Base-by-base conservation (phyloP, 2,329 filamentous ascomycete species). In the Fusarium verrucosum region DNA sequence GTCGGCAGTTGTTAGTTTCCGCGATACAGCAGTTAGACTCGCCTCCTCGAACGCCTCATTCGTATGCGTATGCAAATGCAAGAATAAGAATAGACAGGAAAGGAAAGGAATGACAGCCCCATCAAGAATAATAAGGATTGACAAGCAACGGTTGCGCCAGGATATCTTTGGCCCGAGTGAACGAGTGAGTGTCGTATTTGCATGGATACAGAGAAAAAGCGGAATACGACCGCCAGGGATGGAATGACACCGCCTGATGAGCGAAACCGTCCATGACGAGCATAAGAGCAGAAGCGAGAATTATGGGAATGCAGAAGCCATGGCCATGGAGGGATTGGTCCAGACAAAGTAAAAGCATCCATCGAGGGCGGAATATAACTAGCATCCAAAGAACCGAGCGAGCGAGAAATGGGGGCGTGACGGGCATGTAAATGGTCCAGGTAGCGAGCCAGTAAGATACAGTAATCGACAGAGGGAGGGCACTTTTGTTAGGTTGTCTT, bases 301-400 rank as follows among this genome's bases (percentile, higher is more conserved):
- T 47, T 51, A 66, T 66, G 62, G 59, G 49, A 53, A 61, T 60
- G 35, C 23, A 40, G 50, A 46, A 22, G 47, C 50, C 23, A 52
- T 19, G 33, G 16, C 42, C 30, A 56, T 26, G 17, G 33, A 26
- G 14, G 58, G 57, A 45, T 49, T 62, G 50, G 46, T 30, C 40
- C 40, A 43, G 23, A 14, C 49, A 41, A 20, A 23, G 53, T 38
- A 58, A 41, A 20, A 23, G 53, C 33, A 58, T 46, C 46, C 50
- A 62, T 50, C 35, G 43, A 66, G 63, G 58, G 63, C 63, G 63
- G 63, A 66, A 66, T 50, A 41, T n/a, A n/a, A n/a, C n/a, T n/a
- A n/a, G n/a, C n/a, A n/a, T n/a, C n/a, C n/a, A 23, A 46, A 23
- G 63, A 67, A 64, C 63, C 58, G 63, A 64, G 38, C n/a, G n/a